These are phyloP conservation scores for Dactylellina leptospora DNA, from an alignment of 2,329 filamentous ascomycete species.

Conservation along the genomic window DNA sequence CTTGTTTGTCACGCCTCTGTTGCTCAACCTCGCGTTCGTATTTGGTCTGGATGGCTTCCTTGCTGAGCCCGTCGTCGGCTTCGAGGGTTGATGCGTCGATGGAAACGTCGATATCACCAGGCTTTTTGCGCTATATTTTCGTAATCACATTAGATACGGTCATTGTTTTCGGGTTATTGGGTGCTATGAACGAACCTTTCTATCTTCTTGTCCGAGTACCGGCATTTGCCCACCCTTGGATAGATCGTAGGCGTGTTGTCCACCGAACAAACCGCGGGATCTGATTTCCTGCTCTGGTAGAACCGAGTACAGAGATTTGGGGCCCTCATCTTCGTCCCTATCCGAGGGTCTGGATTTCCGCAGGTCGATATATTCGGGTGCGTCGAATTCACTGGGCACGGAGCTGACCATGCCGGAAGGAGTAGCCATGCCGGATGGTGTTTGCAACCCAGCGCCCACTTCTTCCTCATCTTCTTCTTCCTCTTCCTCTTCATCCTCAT, in stretches of 20 bases:
- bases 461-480: slow-evolving; percentile 71
- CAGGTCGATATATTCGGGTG: slow-evolving; percentile 72
- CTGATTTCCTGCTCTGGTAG: slow-evolving; percentile 86
- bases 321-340: slow-evolving; percentile 61
- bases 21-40: slow-evolving; percentile 77
- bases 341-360: slow-evolving; percentile 78
- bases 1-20: slow-evolving; percentile 71
- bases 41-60: slow-evolving; percentile 79
- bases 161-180: neutral
- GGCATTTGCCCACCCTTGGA: slow-evolving; percentile 70
- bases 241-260: slow-evolving; percentile 91
- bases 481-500: slow-evolving; percentile 74
- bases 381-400: slow-evolving; percentile 75
- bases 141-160: too few relatives aligned
- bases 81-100: slow-evolving; percentile 84
- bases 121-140: slow-evolving; percentile 81
- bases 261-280: slow-evolving; percentile 93
- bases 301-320: slow-evolving; percentile 85
- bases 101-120: slow-evolving; percentile 90
- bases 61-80: slow-evolving; percentile 78
- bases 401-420: slow-evolving; percentile 81
- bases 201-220: slow-evolving; percentile 80
- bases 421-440: slow-evolving; percentile 79
- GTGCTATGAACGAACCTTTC: slow-evolving; percentile 65
- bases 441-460: slow-evolving; percentile 73